These are phyloP conservation scores for Tolypocladium amazonense DNA, from an alignment of 2,329 filamentous ascomycete species.

Conservation along the genomic window DNA sequence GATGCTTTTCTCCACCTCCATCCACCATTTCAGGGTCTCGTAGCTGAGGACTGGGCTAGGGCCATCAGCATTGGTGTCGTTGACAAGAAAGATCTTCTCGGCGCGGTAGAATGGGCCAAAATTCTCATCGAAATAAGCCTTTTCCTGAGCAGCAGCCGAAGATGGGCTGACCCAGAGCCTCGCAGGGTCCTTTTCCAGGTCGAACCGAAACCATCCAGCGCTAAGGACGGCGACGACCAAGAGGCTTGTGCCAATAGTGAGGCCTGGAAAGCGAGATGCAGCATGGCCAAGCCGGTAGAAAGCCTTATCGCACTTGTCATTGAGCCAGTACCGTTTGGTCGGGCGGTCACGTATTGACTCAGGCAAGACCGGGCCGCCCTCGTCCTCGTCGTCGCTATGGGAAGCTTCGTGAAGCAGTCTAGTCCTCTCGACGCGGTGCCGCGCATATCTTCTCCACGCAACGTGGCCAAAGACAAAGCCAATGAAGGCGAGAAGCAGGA, in stretches of 20 bases:
- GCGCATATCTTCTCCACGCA: slow-evolving; percentile 62
- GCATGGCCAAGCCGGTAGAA: slow-evolving; percentile 73
- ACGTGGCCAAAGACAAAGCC: slow-evolving; percentile 62
- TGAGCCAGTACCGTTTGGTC: slow-evolving; percentile 70
- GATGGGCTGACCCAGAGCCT: slow-evolving; percentile 94
- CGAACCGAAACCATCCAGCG: slow-evolving; percentile 77
- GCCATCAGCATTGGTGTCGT: slow-evolving; percentile 57
- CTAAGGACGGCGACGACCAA: slow-evolving; percentile 69
- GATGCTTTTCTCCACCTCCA: slow-evolving; percentile 74
- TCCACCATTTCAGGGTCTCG: slow-evolving; percentile 89
- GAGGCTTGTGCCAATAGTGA: slow-evolving; percentile 72
- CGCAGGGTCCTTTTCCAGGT: slow-evolving; percentile 84
- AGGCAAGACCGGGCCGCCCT: slow-evolving; percentile 67
- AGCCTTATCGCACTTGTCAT: slow-evolving; percentile 67
- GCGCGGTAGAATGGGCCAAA: slow-evolving; percentile 95
- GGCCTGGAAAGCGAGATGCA: slow-evolving; percentile 72
- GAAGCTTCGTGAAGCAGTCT: slow-evolving; percentile 75
- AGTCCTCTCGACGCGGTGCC: slow-evolving; percentile 70
- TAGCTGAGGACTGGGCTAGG: slow-evolving; percentile 75
- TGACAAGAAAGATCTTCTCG: slow-evolving; percentile 88
- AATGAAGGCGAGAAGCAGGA: slow-evolving; percentile 59
- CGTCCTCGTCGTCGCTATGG: slow-evolving; percentile 87
- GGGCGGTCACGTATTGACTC: slow-evolving; percentile 70
- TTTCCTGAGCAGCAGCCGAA: slow-evolving; percentile 83
- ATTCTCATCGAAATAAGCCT: slow-evolving; percentile 82